Evolutionary conservation across 305 asterid genomes (phyloP), one percentile per base, ranked within the genome.

Genomic region (Solanum hybrid): DNA sequence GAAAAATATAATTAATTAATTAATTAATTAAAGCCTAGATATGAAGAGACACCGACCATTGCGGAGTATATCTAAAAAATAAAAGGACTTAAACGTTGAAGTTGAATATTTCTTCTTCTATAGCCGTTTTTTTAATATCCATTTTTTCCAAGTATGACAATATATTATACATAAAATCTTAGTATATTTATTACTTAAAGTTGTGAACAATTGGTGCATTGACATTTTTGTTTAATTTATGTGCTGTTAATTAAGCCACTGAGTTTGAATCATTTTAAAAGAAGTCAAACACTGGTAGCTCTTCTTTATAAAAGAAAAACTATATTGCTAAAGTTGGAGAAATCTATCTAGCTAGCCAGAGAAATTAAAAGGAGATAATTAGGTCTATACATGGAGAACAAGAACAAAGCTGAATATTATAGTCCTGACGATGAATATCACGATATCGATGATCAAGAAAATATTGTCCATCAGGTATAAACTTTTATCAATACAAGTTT

Each of bases 261-360:
- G 70, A 87, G 83, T 75, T 88, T 88, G 85, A 88, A 88, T 85
- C 76, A n/a, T 51, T 94, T 93, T 94, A 91, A 92, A 90, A 87
- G 77, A 92, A 91, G 98, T 95, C 98, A 95, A 94, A 94, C 91
- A 86, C 90, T 91, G 95, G 93, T 91, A 96, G 94, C 93, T 87
- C 89, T 68, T 29, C 34, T 51, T 93, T 94, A 92, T 93, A 94
- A 93, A 41, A 61, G 86, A 37, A 90, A 81, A 91, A 91, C 94
- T 78, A 90, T 36, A 90, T 87, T 32, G 80, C 15, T 37, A 72
- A 33, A 83, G 13, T 22, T 61, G 33, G 65, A 31, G 22, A 89
- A 37, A 86, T 2, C 89, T 68, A 8, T 87, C 11, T 37, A 87
- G 2, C 11, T 37, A 89, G 1, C 61, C 32, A 87, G 72, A 34